These are phyloP conservation scores for Fistulifera solaris DNA, from an alignment of 108 stramenopile genomes.

Conservation along the genomic window DNA sequence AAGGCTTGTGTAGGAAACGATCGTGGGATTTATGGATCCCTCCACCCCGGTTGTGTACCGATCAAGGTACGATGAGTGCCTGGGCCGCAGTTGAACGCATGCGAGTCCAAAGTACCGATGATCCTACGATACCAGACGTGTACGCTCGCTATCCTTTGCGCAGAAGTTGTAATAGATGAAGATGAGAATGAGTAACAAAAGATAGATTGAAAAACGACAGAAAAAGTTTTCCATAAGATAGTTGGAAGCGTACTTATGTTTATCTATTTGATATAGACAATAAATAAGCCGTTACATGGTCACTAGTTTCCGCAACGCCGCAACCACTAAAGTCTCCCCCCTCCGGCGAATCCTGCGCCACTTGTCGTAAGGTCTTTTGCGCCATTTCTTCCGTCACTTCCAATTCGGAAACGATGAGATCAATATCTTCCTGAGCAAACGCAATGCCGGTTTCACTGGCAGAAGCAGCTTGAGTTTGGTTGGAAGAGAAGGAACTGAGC, in stretches of 20 bases:
- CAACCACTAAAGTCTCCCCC: conserved; percentile 33
- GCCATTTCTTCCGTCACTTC: conserved; percentile 69
- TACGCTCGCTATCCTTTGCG: conserved; percentile 83
- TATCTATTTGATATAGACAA: too few species aligned
- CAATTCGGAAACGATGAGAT: conserved; percentile 48
- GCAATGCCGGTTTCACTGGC: conserved; percentile 19
- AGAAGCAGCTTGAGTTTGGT: conserved; percentile 18
- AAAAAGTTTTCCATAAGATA: too few species aligned
- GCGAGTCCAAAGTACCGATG: conserved; percentile 72
- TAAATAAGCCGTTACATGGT: conserved; percentile 6
- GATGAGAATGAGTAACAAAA: too few species aligned
- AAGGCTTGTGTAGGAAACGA: conserved; percentile 32
- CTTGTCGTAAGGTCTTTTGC: conserved; percentile 38
- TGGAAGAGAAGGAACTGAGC: conserved; percentile 37
- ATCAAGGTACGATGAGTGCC: conserved; percentile 93
- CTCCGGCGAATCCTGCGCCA: conserved; percentile 22
- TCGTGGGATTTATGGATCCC: conserved; percentile 86
- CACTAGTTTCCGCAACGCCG: conserved; percentile 55
- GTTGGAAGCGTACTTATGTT: too few species aligned
- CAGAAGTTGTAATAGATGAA: not conserved
- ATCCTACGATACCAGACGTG: conserved; percentile 61
- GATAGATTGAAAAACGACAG: too few species aligned
- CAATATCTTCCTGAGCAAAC: conserved; percentile 63
- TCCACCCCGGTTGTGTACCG: conserved; percentile 90
- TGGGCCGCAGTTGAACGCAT: conserved; percentile 94